Evolutionary conservation across 306 rosid species (phyloP).

Genomic region (Casuarina glauca): DNA sequence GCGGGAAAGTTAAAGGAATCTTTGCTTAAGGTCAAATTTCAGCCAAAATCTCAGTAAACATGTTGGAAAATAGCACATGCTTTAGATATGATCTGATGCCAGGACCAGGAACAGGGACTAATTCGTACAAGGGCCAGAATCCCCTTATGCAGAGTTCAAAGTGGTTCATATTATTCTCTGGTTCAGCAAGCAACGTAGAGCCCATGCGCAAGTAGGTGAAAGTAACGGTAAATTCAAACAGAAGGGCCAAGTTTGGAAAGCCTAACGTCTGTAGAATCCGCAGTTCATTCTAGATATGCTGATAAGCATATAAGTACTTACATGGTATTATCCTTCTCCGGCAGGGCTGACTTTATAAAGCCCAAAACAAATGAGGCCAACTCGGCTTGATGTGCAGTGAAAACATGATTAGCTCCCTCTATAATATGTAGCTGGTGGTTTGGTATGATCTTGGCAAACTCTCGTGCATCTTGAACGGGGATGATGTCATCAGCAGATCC

Average conservation of each 20-base stretch:
- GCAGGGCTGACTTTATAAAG: conserved; percentile 52
- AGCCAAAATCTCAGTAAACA: not conserved
- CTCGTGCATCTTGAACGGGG: conserved; percentile 60
- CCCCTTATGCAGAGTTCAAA: not conserved
- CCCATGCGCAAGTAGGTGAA: not conserved
- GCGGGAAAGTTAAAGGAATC: not conserved
- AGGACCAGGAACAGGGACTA: not conserved
- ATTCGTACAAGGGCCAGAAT: not conserved
- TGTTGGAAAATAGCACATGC: not conserved
- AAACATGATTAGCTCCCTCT: conserved; percentile 67
- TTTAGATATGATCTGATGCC: too few relatives aligned
- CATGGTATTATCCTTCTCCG: conserved; percentile 25
- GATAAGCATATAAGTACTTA: conserved; percentile 29
- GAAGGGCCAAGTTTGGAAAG: not conserved
- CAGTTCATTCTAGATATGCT: not conserved
- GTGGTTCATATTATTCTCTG: not conserved
- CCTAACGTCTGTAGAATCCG: not conserved
- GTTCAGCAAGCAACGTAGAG: not conserved
- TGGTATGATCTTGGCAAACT: conserved; percentile 69
- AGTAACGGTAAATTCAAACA: not conserved
- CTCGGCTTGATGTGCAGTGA: conserved; percentile 52
- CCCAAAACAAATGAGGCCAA: conserved; percentile 43
- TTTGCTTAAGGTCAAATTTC: not conserved
- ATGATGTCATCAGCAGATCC: conserved; percentile 55
- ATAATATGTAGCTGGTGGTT: conserved; percentile 64